Base-by-base conservation (phyloP, 805 yeast species). In the Nakazawaea ishiwadae region DNA sequence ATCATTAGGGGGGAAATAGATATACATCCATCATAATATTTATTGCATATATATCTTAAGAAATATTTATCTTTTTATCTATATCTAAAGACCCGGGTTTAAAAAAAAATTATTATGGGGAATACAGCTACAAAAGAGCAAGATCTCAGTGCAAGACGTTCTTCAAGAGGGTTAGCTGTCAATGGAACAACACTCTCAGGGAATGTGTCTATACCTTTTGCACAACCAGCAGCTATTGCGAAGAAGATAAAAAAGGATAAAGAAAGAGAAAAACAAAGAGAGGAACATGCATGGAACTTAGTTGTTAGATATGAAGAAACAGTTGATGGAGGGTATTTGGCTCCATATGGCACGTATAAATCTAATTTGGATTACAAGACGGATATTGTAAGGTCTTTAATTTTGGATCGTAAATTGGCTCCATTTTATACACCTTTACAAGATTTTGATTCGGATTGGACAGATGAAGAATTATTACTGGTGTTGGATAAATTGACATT, bases 281-380 rank as follows among this genome's bases (percentile, higher is more conserved):
- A 79, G 46, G 60, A 62, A 14, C 87, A 79, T 51, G 75, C 75
- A 40, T 51, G 63, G 47, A 72, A 78, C 18, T 63, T 84, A 40
- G 64, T 84, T 17, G 87, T 84, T 2, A 66, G 72, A 46, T 73
- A 60, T 51, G 68, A 68, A 30, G 95, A 87, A 54, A 77, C 68
- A 48, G 96, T 91, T 12, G 98, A 93, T 62, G 99, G 99, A 15
- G 99, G 99, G 2, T 89, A 66, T 56, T 63, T 91, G 48, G 96
- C 95, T 1, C 96, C 98, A 0, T 86, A 76, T 61, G 97, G 97
- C 2, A 84, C 85, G 24, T 91, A 91, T 61, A 76, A 80, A 48
- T 79, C 84, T 35, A 81, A 79, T 51, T 59, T 83, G 41, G 96
- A 86, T 58, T 91, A 78, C 63, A 75, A 83, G 52, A 74, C 84